Evolutionary conservation across 352 stramenopile species (phyloP), one percentile per base, ranked within the genome.

Genomic region (Phytophthora capsici): DNA sequence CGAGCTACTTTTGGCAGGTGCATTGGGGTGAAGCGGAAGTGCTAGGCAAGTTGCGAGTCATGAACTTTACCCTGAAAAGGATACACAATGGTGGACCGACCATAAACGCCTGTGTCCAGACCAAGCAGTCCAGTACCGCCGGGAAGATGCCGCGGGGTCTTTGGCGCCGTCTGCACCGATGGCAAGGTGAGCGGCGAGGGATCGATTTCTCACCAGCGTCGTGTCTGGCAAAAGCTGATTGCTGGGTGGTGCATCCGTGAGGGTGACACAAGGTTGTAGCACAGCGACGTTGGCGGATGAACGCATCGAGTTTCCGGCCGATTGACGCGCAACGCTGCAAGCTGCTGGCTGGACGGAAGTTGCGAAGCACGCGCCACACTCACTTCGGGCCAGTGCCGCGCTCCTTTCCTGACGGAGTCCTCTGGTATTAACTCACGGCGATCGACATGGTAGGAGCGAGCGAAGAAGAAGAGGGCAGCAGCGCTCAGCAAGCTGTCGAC

Each of bases 1-100:
- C 9, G 17, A 34, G 50, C 59, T 68, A 68, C 46, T 50, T 57
- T 63, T 68, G 44, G 37, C 19, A 20, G 30, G 3, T 43, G 37
- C 43, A 48, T 13, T 36, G 43, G n/a, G 43, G 25, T 52, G 41
- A 7, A 12, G 6, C 16, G 2, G 38, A 43, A 43, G 36, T n/a
- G n/a, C 14, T 6, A 23, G 14, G 16, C 16, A 45, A 26, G 17
- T 23, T n/a, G 38, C 38, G 3, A 45, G 38, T 25, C 38, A 19
- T 41, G 36, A 19, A 20, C 5, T 10, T 20, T 41, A 44, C 38
- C 17, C 14, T 30, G 30, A 38, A 40, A 30, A 43, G 26, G 54
- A 36, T 20, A 22, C n/a, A 6, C 38, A 45, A 28, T 28, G 25
- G 25, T 6, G 25, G 25, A 28, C 25, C 25, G 25, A 28, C 25